Evolutionary conservation across 345 rosid genomes (phyloP), one percentile per base, ranked within the genome.

Genomic region (Geranium brycei): DNA sequence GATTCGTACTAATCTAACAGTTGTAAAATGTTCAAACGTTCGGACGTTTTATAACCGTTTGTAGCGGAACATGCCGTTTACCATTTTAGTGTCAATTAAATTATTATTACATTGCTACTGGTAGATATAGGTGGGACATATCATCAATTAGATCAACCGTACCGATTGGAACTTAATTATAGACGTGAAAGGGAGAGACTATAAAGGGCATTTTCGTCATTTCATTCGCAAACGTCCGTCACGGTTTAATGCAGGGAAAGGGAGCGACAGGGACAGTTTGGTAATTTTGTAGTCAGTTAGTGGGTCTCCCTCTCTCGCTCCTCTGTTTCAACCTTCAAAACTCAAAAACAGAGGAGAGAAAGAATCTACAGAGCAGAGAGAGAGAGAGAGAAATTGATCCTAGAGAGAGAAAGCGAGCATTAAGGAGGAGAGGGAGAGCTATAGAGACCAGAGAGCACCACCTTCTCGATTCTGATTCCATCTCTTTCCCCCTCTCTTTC

Each of bases 261-360:
- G 30, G 40, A 8, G 16, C 3, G 67, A 47, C 0, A 14, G 40
- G 78, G 76, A 64, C 66, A 7, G 65, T 62, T 69, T 59, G 68
- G 82, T 75, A 75, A 72, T 17, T 68, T 61, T 17, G 31, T 30
- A 35, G n/a, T 73, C 76, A 64, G 85, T 77, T 75, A 69, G 73
- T 53, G 75, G 73, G 84, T 79, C 80, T 67, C 10, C 41, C 7
- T 35, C 7, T 35, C 41, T 35, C 41, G 73, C 81, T 76, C 75
- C 28, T 72, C 70, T 67, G 72, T 70, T 76, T 81, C 41, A 35
- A 35, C 41, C 10, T 35, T 35, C 41, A 35, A 35, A 23, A 23
- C 28, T 23, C 28, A 23, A 23, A 23, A 23, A 23, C 81, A 63
- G 74, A 81, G 81, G 7, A 6, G 77, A 56, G 74, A 66, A 31